These are phyloP conservation scores for Hirschioporus abietinus DNA, from an alignment of 768 basidiomycete species.

Conservation along the genomic window DNA sequence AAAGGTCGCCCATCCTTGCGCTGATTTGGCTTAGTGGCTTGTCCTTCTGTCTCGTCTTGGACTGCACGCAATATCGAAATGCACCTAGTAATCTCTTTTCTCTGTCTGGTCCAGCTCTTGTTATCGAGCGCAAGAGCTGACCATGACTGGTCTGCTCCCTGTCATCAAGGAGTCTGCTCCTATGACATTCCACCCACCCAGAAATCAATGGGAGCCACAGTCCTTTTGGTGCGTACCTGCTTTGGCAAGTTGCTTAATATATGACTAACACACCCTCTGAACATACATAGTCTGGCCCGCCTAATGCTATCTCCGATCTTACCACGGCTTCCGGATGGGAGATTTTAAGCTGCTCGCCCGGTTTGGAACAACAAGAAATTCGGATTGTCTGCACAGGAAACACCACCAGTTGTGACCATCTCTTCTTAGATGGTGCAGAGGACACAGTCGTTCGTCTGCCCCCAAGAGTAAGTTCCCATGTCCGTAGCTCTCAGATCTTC, in stretches of 20 bases:
- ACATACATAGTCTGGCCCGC: conserved; percentile 32
- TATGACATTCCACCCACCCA: conserved; percentile 32
- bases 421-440: conserved; percentile 33
- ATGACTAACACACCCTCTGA: neutral
- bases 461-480: conserved; percentile 33
- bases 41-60: neutral
- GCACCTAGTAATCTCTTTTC: neutral
- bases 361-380: conserved; percentile 37
- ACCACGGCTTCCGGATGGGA: conserved; percentile 46
- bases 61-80: neutral
- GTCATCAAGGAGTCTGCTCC: conserved; percentile 33
- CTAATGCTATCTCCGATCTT: conserved; percentile 32
- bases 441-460: conserved; percentile 51
- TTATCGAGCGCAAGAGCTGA: conserved; percentile 22
- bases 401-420: conserved; percentile 31
- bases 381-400: conserved; percentile 40
- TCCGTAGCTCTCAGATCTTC: neutral
- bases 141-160: conserved; percentile 41
- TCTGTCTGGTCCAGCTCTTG: conserved; percentile 14
- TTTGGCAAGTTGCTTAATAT: neutral
- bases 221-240: conserved; percentile 31
- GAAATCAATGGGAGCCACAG: conserved; percentile 31
- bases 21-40: neutral
- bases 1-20: too few species aligned
- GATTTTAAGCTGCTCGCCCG: conserved; percentile 40